phyloP scores from a whole-genome alignment of 495 filamentous ascomycete species.

The Hyaloscypha hepaticicola region DNA sequence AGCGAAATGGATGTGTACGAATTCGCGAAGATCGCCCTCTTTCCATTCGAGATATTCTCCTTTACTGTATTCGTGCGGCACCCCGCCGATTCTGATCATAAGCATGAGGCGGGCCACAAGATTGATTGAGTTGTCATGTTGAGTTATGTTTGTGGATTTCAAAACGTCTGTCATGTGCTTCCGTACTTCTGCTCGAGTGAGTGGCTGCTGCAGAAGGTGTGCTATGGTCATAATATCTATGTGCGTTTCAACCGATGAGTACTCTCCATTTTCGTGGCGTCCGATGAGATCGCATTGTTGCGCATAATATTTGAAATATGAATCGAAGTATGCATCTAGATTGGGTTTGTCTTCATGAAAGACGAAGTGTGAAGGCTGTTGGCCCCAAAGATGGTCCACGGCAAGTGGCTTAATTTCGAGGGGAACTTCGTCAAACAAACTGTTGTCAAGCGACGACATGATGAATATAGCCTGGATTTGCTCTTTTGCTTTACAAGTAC shows the following conservation, averaged over 20 bases:
- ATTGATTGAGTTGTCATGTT: slow-evolving; percentile 18
- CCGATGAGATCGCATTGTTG: slow-evolving; percentile 11
- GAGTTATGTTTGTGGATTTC: neutral
- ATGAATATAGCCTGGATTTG: neutral
- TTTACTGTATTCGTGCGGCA: slow-evolving; percentile 6
- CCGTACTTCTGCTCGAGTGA: neutral
- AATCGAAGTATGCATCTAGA: neutral
- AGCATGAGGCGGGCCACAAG: slow-evolving; percentile 29
- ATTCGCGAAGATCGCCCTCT: slow-evolving; percentile 13
- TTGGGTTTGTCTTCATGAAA: neutral
- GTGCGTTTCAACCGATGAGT: slow-evolving; percentile 10
- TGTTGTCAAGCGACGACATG: slow-evolving; percentile 13
- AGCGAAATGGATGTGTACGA: neutral
- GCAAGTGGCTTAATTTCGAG: neutral
- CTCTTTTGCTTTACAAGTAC: neutral
- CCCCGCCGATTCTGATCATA: slow-evolving; percentile 19
- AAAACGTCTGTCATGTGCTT: neutral
- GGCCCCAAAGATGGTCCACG: slow-evolving; percentile 10
- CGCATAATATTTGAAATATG: slow-evolving; percentile 11
- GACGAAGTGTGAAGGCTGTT: neutral
- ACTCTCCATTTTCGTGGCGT: slow-evolving; percentile 1
- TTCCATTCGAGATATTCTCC: slow-evolving; percentile 12
- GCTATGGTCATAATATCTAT: slow-evolving; percentile 11
- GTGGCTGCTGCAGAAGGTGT: slow-evolving; percentile 7
- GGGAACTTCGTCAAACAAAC: slow-evolving; percentile 1